Evolutionary conservation across 257 asterid species (phyloP), one percentile per base, ranked within the genome.

Genomic region (Solanum gandarillasii): DNA sequence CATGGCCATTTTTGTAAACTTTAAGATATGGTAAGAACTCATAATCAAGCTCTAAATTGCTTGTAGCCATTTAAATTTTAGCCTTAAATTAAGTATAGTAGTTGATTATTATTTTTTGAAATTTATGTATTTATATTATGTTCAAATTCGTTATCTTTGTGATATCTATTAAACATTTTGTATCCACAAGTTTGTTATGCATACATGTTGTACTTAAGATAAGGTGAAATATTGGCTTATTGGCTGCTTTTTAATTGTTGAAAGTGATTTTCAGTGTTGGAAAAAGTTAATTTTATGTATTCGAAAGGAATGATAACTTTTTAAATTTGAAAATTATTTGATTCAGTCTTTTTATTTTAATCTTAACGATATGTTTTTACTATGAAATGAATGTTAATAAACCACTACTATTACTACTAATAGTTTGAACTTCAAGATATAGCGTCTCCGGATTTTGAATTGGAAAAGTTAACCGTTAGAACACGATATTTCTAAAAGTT

Each of bases 1-100:
- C 36, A 5, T 85, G 89, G 3, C 95, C 94, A 9, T 92, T 89
- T 85, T 88, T 91, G 93, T 89, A 91, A 1, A 46, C 90, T n/a
- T 83, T 86, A 36, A 89, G 9, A 36, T 48, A 67, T 7, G 93
- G 91, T 58, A 65, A 27, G 73, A 91, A 70, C 16, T 93, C 90
- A 12, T 85, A 86, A 67, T 46, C 89, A 4, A 92, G 36, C 11
- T 83, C 86, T 1, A 79, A 81, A 11, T 87, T 38, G 35, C 58
- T 86, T 43, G 90, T 2, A 21, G n/a, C 9, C 65, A 78, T 41
- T 79, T 34, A 34, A 9, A 32, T 18, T 72, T 72, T 72, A 4
- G 5, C 25, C 35, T 76, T 6, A 14, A 14, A 14, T n/a, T 3
- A 3, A 39, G n/a, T 78, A n/a, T 2, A 25, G 7, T 76, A 75